Evolutionary conservation across 331 rosid species (phyloP), one percentile per base, ranked within the genome.

Genomic region (Pyracantha coccinea): DNA sequence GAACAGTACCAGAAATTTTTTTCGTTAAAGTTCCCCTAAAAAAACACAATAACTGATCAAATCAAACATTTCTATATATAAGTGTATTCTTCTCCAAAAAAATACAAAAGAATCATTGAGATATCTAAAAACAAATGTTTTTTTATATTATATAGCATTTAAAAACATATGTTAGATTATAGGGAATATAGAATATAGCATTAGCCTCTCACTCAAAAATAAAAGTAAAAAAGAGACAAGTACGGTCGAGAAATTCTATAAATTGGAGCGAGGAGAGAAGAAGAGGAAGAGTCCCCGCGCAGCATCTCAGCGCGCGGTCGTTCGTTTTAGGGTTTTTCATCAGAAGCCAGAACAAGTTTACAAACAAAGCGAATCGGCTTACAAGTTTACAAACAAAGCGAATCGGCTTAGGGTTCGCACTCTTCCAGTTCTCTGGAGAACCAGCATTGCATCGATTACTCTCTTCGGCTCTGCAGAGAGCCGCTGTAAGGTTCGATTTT

Each of bases 241-340:
- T 47, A 44, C 54, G 0, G n/a, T 47, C 54, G 50, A 44, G 17
- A 44, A 12, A 44, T 41, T 41, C 50, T 41, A 41, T 47, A 15
- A 15, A 47, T 47, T 47, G 54, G 54, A 60, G 20, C 16, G 27
- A 33, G 7, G 77, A 6, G 11, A 25, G 20, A 16, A 25, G 20
- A 16, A 0, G 17, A 24, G 28, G 21, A 35, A 23, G 23, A 15
- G 54, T 47, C n/a, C 52, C 47, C 15, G 28, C 35, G 7, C 52
- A 2, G 41, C 62, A 20, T 57, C 2, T 57, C 8, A 15, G 5
- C n/a, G 64, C 7, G 47, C 19, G 4, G 17, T 29, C 35, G 65
- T 1, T 29, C 35, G 65, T 1, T 45, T 45, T 68, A 69, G 80
- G 80, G 74, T 45, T 77, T 68, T 44, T n/a, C 32, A 60, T 44